Conservation (phyloP, 768 basidiomycete species). For the Trametes meyenii region DNA sequence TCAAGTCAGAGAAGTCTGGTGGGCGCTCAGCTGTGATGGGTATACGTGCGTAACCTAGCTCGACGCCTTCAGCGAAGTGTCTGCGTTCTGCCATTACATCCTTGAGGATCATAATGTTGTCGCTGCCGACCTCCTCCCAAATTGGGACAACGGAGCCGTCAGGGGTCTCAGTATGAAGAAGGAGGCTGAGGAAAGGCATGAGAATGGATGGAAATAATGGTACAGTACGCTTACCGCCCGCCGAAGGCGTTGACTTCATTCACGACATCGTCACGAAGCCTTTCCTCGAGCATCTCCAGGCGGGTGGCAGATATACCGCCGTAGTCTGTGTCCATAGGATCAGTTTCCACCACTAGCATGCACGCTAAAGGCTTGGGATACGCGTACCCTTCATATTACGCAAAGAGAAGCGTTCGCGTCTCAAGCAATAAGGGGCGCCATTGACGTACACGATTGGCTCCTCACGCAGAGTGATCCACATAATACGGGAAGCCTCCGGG, state of each 20-base stretch:
- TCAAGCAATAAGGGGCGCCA: constrained; percentile 87
- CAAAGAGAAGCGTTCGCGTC: constrained; percentile 82
- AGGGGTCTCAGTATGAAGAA: constrained; percentile 86
- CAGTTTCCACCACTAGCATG: neutral
- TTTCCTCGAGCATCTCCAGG: constrained; percentile 87
- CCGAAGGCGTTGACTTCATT: constrained; percentile 82
- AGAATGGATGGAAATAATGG: neutral
- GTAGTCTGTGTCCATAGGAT: constrained; percentile 61
- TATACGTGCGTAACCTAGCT: constrained; percentile 79
- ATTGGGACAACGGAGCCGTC: constrained; percentile 90
- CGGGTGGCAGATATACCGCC: constrained; percentile 92
- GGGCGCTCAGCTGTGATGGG: constrained; percentile 92
- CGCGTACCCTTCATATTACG: constrained; percentile 88
- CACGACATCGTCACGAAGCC: constrained; percentile 85
- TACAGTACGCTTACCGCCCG: constrained; percentile 56
- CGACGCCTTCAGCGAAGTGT: constrained; percentile 48
- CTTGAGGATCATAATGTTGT: constrained; percentile 79
- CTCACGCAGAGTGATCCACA: constrained; percentile 94
- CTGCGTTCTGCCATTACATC: constrained; percentile 79
- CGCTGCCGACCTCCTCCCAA: constrained; percentile 85
- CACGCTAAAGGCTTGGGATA: neutral
- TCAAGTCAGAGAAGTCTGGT: constrained; percentile 74
- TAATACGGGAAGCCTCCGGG: constrained; percentile 61
- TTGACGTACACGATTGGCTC: constrained; percentile 93
- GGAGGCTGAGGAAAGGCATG: constrained; percentile 49